A percentile compares a stretch with the other conserved stretches of the same genome.
These are phyloP conservation scores for Calocera viscosa DNA, from an alignment of 768 basidiomycete genomes.

Conservation along the genomic window DNA sequence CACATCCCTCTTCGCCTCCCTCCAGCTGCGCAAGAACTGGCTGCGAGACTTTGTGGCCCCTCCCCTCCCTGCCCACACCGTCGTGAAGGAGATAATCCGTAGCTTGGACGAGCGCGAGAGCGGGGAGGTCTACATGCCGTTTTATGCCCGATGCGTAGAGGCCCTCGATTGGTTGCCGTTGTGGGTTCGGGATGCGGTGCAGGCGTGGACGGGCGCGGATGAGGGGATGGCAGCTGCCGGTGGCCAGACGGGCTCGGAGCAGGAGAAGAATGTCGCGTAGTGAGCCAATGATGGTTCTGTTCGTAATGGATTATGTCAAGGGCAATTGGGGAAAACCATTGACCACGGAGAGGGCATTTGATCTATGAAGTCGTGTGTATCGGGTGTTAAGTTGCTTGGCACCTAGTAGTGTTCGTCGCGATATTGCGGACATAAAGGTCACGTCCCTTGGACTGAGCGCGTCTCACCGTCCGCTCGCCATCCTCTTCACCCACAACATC, in stretches of 20 bases:
- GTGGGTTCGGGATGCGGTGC: conserved; percentile 17
- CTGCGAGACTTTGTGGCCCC: conserved; percentile 67
- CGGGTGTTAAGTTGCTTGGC: no score
- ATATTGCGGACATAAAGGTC: no score
- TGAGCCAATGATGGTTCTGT: no score
- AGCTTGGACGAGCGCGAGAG: conserved; percentile 74
- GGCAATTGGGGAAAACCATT: no score
- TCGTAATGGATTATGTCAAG: no score
- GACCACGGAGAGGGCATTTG: no score
- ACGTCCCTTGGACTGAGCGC: no score
- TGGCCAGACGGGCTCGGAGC: background rate
- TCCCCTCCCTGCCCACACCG: conserved; percentile 52
- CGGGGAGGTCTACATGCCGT: conserved; percentile 52
- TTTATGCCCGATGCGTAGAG: conserved; percentile 19
- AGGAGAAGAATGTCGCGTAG: no score
- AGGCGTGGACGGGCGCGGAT: background rate
- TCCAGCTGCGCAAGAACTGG: conserved; percentile 35
- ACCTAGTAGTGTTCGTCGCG: no score
- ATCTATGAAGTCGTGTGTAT: no score
- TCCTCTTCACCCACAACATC: no score
- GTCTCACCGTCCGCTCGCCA: no score
- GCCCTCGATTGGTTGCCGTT: conserved; percentile 20
- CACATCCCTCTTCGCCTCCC: conserved; percentile 60
- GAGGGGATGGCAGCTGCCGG: background rate
- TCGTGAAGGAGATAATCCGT: conserved; percentile 71